Conservation (phyloP, 75 land plant genomes). For the Sequoia sempervirens region DNA sequence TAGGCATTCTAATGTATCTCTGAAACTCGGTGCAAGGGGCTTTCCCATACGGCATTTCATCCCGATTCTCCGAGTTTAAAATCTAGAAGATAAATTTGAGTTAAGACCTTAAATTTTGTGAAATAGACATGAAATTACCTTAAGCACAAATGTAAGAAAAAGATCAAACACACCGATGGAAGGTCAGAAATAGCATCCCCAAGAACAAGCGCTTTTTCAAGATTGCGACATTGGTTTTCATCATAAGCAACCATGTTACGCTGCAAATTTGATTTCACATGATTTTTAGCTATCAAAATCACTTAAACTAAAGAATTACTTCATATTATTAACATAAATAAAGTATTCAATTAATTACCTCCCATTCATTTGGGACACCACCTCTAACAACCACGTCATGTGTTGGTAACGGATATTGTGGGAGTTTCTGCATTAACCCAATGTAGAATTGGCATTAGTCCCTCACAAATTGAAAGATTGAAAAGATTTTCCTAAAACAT, state of each 20-base stretch:
- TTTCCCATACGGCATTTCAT: constrained; percentile 64
- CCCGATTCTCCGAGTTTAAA: constrained; percentile 45
- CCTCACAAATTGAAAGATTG: neutral
- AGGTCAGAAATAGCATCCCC: constrained; percentile 89
- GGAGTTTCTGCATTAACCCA: constrained; percentile 52
- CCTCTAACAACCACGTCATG: constrained; percentile 71
- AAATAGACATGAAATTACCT: neutral
- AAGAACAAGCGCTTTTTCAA: constrained; percentile 64
- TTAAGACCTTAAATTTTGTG: neutral
- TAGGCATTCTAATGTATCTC: constrained; percentile 44
- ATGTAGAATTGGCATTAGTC: neutral
- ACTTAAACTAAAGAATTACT: neutral
- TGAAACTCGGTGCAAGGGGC: constrained; percentile 56
- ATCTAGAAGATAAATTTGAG: constrained; percentile 33
- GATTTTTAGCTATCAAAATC: neutral
- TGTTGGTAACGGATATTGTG: constrained; percentile 89
- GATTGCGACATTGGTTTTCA: constrained; percentile 39
- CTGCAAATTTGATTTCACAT: constrained; percentile 17
- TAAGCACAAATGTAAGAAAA: neutral
- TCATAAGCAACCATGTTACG: constrained; percentile 75
- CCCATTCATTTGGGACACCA: constrained; percentile 71
- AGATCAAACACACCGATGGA: constrained; percentile 51
- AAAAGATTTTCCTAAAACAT: neutral
- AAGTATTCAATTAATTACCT: constrained; percentile 44
- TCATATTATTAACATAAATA: neutral